A percentile compares a stretch with the other conserved stretches of the same genome.
Conservation (phyloP, 805 yeast species). For the Candida dajiaensis region DNA sequence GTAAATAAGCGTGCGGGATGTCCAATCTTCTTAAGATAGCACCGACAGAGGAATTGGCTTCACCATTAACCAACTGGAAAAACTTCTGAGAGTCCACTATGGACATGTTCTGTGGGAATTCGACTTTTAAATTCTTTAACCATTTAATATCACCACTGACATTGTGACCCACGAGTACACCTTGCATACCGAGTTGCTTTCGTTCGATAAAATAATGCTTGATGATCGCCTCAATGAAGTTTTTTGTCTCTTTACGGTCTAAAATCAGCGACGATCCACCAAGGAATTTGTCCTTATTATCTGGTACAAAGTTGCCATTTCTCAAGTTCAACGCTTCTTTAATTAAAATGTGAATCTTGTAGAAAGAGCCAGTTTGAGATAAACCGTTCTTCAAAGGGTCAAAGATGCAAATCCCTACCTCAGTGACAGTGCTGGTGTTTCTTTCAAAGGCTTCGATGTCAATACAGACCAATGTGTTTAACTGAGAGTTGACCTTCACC, state of each 20-base stretch:
- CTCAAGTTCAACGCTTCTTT: constrained; percentile 34
- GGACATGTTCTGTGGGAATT: constrained; percentile 31
- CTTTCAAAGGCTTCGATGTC: constrained; percentile 56
- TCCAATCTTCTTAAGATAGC: constrained; percentile 39
- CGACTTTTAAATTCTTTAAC: constrained; percentile 40
- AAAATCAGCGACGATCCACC: constrained; percentile 45
- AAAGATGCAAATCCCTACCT: constrained; percentile 51
- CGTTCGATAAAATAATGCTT: constrained; percentile 35
- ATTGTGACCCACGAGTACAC: constrained; percentile 55
- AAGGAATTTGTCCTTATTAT: constrained; percentile 44
- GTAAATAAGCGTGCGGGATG: constrained; percentile 54
- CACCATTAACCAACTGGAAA: constrained; percentile 35
- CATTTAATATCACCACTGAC: constrained; percentile 49
- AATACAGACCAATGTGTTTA: constrained; percentile 30
- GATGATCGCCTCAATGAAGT: constrained; percentile 36
- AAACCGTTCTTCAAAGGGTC: constrained; percentile 43
- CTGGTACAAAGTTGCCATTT: constrained; percentile 51
- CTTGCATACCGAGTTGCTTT: constrained; percentile 23
- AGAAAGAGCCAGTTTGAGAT: constrained; percentile 34
- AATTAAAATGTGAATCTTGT: constrained; percentile 39
- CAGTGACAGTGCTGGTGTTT: constrained; percentile 39
- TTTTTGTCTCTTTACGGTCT: constrained; percentile 29
- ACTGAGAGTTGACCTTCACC: constrained; percentile 7
- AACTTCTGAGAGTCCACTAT: constrained; percentile 45
- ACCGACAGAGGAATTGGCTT: constrained; percentile 35